Percentiles rank a stretch among this genome's conserved stretches.
Evolutionary conservation across 2,329 filamentous ascomycete genomes (phyloP).

Genomic region (Paramyrothecium roridum): DNA sequence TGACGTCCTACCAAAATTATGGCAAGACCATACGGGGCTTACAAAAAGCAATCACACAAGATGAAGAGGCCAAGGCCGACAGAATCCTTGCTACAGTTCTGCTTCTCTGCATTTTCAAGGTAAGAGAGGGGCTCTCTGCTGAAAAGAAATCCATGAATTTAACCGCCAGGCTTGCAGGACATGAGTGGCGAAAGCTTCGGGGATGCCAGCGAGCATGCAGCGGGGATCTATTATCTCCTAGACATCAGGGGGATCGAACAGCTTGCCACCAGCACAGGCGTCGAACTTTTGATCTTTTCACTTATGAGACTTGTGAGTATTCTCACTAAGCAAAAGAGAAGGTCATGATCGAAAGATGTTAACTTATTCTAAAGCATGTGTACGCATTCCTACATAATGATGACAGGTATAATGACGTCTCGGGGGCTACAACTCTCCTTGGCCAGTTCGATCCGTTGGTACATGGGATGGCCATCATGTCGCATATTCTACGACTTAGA

Average conservation of each 20-base stretch:
- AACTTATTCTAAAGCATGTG: conserved; percentile 21
- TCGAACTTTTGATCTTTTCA: conserved; percentile 25
- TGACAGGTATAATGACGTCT: conserved; percentile 25
- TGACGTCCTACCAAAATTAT: conserved; percentile 24
- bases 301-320: conserved; percentile 24
- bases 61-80: conserved; percentile 21
- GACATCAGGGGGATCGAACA: conserved; percentile 26
- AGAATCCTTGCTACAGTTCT: conserved; percentile 25
- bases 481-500: conserved; percentile 14
- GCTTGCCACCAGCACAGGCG: conserved; percentile 22
- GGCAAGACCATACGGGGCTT: conserved; percentile 22
- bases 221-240: conserved; percentile 27
- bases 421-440: conserved; percentile 20
- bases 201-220: conserved; percentile 24
- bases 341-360: background rate
- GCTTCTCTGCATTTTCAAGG: conserved; percentile 25
- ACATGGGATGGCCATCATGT: conserved; percentile 26
- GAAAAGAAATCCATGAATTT: no score
- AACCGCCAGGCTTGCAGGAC: conserved; percentile 18
- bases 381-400: conserved; percentile 27
- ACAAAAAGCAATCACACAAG: conserved; percentile 19
- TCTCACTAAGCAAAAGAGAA: background rate
- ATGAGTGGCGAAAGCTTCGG: conserved; percentile 26
- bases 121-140: no score
- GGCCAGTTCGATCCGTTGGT: conserved; percentile 25